Evolutionary conservation across 2,329 filamentous ascomycete species (phyloP).

Genomic region (Teratosphaeria pseudoeucalypti): DNA sequence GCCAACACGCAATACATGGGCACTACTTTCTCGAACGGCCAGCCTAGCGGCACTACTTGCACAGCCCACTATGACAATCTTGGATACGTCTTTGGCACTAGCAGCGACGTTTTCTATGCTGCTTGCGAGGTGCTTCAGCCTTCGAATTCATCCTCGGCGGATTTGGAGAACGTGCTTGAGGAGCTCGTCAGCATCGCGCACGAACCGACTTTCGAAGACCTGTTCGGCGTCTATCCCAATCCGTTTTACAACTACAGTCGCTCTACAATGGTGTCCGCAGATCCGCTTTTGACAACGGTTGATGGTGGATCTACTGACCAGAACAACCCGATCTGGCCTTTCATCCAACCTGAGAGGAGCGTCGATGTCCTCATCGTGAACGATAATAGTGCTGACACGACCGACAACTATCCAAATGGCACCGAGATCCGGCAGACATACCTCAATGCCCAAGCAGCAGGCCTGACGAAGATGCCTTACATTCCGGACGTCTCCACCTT

Average conservation of each 20-base stretch:
- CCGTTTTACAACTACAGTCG: constrained; percentile 44
- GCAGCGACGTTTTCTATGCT: constrained; percentile 32
- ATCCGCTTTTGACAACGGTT: constrained; percentile 35
- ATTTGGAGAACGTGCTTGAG: constrained; percentile 16
- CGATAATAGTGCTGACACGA: constrained; percentile 54
- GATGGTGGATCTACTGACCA: constrained; percentile 43
- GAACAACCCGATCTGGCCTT: constrained; percentile 44
- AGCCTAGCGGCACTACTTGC: constrained; percentile 32
- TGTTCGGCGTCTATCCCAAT: constrained; percentile 50
- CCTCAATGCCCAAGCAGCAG: constrained; percentile 40
- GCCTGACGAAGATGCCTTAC: constrained; percentile 48
- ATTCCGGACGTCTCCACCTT: constrained; percentile 49
- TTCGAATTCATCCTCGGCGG: constrained; percentile 10
- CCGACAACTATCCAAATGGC: constrained; percentile 50
- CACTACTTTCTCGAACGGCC: constrained; percentile 46
- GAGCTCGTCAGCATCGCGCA: constrained; percentile 24
- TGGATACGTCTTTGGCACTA: constrained; percentile 38
- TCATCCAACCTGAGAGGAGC: constrained; percentile 40
- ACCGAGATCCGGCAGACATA: constrained; percentile 49
- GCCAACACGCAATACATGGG: constrained; percentile 50
- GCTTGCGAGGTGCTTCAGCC: constrained; percentile 18
- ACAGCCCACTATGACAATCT: constrained; percentile 40
- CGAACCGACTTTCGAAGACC: constrained; percentile 22
- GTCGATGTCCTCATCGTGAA: constrained; percentile 56
- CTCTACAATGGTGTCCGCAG: constrained; percentile 31